Percentiles rank a stretch among this genome's conserved stretches.
These are phyloP conservation scores for Scedosporium minutisporum DNA, from an alignment of 2,329 filamentous ascomycete genomes.

Conservation along the genomic window DNA sequence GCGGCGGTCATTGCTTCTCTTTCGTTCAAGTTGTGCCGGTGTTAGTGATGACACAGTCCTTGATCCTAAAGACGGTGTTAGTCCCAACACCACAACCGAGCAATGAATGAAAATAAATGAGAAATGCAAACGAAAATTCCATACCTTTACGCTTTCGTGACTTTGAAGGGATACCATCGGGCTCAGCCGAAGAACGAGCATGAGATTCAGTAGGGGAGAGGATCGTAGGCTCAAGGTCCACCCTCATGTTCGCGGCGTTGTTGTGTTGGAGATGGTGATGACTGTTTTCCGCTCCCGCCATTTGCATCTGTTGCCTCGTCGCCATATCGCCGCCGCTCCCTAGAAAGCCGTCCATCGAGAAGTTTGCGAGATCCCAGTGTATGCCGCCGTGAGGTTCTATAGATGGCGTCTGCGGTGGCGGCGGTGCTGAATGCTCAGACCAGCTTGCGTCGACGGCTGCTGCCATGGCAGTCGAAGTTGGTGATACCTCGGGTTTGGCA, in stretches of 20 bases:
- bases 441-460: background rate
- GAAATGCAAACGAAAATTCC: background rate
- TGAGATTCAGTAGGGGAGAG: slow-evolving; percentile 22
- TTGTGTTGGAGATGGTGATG: background rate
- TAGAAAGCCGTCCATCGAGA: background rate
- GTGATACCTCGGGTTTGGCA: background rate
- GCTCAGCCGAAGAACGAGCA: slow-evolving; percentile 33
- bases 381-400: background rate
- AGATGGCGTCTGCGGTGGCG: background rate
- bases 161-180: slow-evolving; percentile 19
- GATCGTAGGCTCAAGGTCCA: background rate
- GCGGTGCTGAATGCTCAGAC: background rate
- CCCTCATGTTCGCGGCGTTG: background rate
- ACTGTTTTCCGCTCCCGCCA: background rate
- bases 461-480: background rate
- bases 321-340: background rate
- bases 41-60: slow-evolving; percentile 81
- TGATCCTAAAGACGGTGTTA: slow-evolving; percentile 31
- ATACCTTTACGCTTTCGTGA: slow-evolving; percentile 36
- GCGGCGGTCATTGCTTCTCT: slow-evolving; percentile 84
- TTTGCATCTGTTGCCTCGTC: background rate
- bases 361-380: background rate
- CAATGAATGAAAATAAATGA: background rate
- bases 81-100: background rate
- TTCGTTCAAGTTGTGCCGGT: slow-evolving; percentile 78